Conservation (phyloP, 2,329 filamentous ascomycete genomes). For the Colletotrichum karsti region DNA sequence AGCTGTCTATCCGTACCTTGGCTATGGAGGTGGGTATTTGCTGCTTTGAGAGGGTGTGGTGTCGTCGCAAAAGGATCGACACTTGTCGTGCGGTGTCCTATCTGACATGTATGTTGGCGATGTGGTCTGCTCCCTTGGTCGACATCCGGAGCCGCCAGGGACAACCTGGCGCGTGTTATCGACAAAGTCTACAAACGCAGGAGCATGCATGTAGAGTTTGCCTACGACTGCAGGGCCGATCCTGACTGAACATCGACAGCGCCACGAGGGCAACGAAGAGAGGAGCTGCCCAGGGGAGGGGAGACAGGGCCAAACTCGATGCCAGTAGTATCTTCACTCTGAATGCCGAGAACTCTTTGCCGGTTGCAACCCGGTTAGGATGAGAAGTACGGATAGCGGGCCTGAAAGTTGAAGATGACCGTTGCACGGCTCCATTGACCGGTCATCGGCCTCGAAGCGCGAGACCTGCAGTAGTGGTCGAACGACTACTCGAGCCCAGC, state of each 20-base stretch:
- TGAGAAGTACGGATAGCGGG: neutral
- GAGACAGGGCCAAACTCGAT: too few relatives aligned
- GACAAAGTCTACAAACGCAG: neutral
- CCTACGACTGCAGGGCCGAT: constrained; percentile 1
- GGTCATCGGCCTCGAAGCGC: neutral
- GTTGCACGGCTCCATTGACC: neutral
- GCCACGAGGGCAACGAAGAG: neutral
- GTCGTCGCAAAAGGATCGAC: too few relatives aligned
- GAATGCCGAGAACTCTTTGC: neutral
- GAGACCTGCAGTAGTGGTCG: neutral
- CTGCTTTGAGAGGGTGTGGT: neutral
- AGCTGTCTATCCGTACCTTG: neutral
- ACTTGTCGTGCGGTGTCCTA: too few relatives aligned
- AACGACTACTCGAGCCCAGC: neutral
- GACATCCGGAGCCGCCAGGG: neutral
- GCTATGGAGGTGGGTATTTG: neutral
- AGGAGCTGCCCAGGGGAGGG: neutral
- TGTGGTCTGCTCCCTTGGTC: neutral
- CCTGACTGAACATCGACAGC: neutral
- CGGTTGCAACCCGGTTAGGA: too few relatives aligned
- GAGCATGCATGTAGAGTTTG: neutral
- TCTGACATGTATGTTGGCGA: neutral
- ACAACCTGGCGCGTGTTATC: neutral
- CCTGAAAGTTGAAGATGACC: neutral
- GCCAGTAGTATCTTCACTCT: neutral